Evolutionary conservation across 192 early-diverging fungal species (phyloP), one percentile per base, ranked within the genome.

Genomic region (Coemansia sp.): DNA sequence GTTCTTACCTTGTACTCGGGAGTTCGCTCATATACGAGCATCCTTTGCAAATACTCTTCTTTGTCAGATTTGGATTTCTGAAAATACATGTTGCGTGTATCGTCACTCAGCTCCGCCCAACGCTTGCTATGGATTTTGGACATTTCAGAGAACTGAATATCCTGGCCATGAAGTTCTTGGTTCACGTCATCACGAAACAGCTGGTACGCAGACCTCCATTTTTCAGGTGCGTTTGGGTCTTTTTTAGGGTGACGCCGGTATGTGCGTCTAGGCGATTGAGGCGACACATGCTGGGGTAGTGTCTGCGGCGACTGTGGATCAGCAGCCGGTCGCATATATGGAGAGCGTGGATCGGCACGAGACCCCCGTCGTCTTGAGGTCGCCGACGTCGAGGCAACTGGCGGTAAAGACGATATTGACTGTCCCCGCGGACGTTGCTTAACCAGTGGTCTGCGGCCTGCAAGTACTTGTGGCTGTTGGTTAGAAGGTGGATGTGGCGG

Each of bases 181-280:
- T 81, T 75, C 11, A 81, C 66, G 20, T 81, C 78, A 42, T 81
- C 78, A 7, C 78, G 68, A 37, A 81, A 81, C n/a, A 81, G 56
- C 70, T 81, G 78, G 61, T 81, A 81, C 8, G 78, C 78, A 10
- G 78, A 81, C 24, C 70, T 48, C 78, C 78, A 81, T 53, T 81
- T 81, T 34, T 74, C 78, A 7, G 78, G 78, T 4, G 73, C 78
- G 21, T 75, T 74, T 2, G 63, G 64, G 17, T 81, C 78, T 42
- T 81, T 81, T 21, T 81, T 81, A 10, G 78, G 78, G 21, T 81
- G 78, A 3, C 78, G 58, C 17, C 70, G 73, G 38, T 81, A 81
- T 3, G 68, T 81, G 26, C 78, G 57, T 26, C 64, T 61, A 8
- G 71, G 70, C 1, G 73, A 69, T 37, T 67, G 72, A 3, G 71